Conservation (phyloP, 106 monocot species). For the Dendrobium chrysotoxum region DNA sequence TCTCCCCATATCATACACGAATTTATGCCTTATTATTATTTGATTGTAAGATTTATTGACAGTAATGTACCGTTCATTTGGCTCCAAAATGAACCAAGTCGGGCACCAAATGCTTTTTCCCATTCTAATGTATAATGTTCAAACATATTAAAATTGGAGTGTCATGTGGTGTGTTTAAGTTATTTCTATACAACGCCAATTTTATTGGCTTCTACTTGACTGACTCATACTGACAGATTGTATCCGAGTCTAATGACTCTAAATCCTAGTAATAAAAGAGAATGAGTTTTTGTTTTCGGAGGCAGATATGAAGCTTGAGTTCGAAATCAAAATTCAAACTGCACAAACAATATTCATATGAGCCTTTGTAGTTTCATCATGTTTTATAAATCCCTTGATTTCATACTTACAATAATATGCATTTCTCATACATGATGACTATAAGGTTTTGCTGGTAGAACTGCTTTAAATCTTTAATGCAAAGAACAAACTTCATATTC, state of each 20-base stretch:
- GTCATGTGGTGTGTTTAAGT: not conserved
- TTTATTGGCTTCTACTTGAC: not conserved
- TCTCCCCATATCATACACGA: too few species aligned
- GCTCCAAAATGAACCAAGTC: too few species aligned
- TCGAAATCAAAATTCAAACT: not conserved
- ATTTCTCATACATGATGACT: too few species aligned
- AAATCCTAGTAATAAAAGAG: not conserved
- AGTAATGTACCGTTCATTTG: too few species aligned
- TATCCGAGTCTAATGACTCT: not conserved
- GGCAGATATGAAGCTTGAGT: not conserved
- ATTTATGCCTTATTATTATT: too few species aligned
- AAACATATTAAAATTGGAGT: not conserved
- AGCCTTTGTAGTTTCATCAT: not conserved
- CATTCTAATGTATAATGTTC: too few species aligned
- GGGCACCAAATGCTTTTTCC: too few species aligned
- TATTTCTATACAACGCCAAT: not conserved
- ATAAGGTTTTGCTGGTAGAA: not conserved
- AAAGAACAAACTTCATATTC: not conserved
- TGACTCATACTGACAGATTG: too few species aligned
- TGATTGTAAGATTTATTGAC: too few species aligned
- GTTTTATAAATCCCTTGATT: not conserved
- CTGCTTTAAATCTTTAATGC: not conserved
- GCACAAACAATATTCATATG: not conserved
- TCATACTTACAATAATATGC: not conserved
- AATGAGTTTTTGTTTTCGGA: not conserved